These are phyloP conservation scores for Jacaranda mimosifolia DNA, from an alignment of 257 asterid species.

Conservation along the genomic window DNA sequence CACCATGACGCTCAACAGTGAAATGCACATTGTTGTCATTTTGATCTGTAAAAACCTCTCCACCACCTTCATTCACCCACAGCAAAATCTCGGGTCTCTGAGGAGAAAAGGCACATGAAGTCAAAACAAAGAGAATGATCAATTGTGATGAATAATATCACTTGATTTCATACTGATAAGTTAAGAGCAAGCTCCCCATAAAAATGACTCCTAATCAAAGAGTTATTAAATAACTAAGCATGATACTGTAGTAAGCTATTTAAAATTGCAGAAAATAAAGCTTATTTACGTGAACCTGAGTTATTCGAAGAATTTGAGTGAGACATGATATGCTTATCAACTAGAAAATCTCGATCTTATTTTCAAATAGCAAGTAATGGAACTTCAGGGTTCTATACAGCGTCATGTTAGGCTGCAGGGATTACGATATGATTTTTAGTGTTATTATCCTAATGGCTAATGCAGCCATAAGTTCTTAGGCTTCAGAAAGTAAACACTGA, in stretches of 20 bases:
- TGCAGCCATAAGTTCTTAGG: not conserved
- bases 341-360: slow-evolving; percentile 2
- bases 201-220: not conserved
- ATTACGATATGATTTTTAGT: slow-evolving; percentile 9
- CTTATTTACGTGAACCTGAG: not conserved
- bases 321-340: slow-evolving; percentile 12
- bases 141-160: slow-evolving; percentile 31
- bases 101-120: slow-evolving; percentile 33
- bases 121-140: slow-evolving; percentile 26
- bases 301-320: slow-evolving; percentile 21
- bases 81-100: slow-evolving; percentile 85
- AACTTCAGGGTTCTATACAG: slow-evolving; percentile 19
- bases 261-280: slow-evolving; percentile 14
- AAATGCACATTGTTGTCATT: slow-evolving; percentile 61
- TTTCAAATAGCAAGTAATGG: not conserved
- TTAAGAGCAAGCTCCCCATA: slow-evolving; percentile 1
- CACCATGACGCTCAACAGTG: slow-evolving; percentile 87
- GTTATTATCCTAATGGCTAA: not conserved
- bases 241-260: not conserved
- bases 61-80: slow-evolving; percentile 93
- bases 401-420: slow-evolving; percentile 8
- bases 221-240: not conserved
- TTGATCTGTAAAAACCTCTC: slow-evolving; percentile 70
- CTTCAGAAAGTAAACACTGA: slow-evolving; percentile 13
- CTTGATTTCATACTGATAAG: not conserved